A percentile compares a stretch with the other conserved stretches of the same genome.
Conservation (phyloP, 768 basidiomycete species). For the Mycena haematopus region DNA sequence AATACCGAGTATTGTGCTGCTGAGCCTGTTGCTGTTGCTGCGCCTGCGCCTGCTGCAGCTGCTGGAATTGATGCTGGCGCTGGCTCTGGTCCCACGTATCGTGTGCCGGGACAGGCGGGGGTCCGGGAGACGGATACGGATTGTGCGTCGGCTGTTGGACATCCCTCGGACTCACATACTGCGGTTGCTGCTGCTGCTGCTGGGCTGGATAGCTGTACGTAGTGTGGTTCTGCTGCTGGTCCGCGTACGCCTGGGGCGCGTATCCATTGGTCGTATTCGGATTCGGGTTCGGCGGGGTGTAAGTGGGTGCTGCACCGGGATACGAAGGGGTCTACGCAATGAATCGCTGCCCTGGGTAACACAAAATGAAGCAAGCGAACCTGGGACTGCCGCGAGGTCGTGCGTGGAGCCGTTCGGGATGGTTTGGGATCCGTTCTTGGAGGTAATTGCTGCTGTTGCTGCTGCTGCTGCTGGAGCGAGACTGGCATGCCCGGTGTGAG, state of each 20-base stretch:
- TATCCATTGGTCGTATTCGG: neutral
- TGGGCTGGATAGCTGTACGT: neutral
- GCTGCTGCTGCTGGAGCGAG: constrained; percentile 24
- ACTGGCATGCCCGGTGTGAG: constrained; percentile 42
- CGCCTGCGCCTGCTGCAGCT: constrained; percentile 1
- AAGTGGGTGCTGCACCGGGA: neutral
- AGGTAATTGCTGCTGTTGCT: constrained; percentile 8
- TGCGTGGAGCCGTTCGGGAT: neutral
- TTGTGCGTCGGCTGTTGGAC: constrained; percentile 44
- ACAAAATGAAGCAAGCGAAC: constrained; percentile 9
- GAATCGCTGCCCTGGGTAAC: constrained; percentile 15
- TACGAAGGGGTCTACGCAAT: constrained; percentile 9
- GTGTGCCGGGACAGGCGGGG: constrained; percentile 48
- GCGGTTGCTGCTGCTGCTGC: constrained; percentile 16
- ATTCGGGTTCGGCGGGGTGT: constrained; percentile 6
- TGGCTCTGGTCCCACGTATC: constrained; percentile 46
- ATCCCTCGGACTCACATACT: constrained; percentile 30
- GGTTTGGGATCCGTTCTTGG: constrained; percentile 10
- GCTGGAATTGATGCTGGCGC: constrained; percentile 35
- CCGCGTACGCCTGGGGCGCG: constrained; percentile 6
- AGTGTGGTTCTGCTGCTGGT: constrained; percentile 1
- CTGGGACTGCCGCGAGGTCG: constrained; percentile 28
- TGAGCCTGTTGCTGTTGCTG: constrained; percentile 4
- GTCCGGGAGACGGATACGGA: constrained; percentile 53
- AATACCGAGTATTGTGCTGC: neutral